Evolutionary conservation across 495 filamentous ascomycete genomes (phyloP).

Genomic region (Penicillium diatomitis): DNA sequence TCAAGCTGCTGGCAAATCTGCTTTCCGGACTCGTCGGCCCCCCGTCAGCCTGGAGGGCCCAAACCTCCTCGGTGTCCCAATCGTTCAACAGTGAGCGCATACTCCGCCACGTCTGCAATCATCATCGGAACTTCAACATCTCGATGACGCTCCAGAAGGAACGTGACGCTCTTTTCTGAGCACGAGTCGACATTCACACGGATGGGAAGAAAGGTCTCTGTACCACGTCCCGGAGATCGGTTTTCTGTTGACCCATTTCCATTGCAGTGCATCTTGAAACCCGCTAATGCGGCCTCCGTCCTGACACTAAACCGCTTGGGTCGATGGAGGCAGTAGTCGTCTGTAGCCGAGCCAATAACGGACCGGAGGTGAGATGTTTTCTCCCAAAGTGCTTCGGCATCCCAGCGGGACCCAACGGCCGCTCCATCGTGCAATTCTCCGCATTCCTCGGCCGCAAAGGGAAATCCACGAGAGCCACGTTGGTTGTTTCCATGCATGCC

Average conservation of each 20-base stretch:
- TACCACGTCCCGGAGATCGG: too few relatives aligned
- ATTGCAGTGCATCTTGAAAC: not conserved
- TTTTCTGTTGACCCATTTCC: too few relatives aligned
- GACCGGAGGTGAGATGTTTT: not conserved
- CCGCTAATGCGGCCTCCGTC: not conserved
- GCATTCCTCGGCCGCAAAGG: not conserved
- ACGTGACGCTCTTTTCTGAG: too few relatives aligned
- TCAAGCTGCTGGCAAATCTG: slow-evolving; percentile 2
- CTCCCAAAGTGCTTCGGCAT: not conserved
- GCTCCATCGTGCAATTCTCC: not conserved
- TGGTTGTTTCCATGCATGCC: slow-evolving; percentile 1
- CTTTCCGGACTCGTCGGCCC: too few relatives aligned
- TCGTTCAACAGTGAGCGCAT: too few relatives aligned
- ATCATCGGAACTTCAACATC: too few relatives aligned
- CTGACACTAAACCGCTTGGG: not conserved
- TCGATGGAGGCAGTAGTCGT: not conserved
- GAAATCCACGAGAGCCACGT: not conserved
- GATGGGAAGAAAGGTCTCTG: too few relatives aligned
- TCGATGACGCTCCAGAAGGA: too few relatives aligned
- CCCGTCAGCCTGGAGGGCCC: too few relatives aligned
- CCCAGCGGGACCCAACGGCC: not conserved
- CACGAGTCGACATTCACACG: too few relatives aligned
- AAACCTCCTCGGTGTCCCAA: too few relatives aligned
- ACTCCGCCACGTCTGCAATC: too few relatives aligned
- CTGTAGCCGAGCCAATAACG: slow-evolving; percentile 12